Base-by-base conservation (phyloP, 179 eudicot species). In the Silene vulgaris region DNA sequence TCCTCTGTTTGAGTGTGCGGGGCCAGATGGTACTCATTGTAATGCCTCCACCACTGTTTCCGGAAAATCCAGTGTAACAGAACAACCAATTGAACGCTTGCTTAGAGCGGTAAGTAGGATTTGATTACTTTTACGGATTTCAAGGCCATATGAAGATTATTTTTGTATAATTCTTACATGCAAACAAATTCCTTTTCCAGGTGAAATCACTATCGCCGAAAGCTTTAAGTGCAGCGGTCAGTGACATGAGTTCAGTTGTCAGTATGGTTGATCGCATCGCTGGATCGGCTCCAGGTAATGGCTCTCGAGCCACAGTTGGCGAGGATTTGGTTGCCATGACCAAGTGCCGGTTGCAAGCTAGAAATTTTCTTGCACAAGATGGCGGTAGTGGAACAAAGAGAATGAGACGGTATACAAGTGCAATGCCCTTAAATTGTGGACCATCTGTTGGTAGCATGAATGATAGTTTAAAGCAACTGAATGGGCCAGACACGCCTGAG, bases 241-340 rank as follows among this genome's bases (percentile, higher is more conserved):
- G 86, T 76, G 98, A 94, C 76, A 90, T 94, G 66, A 90, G 93
- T n/a, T 92, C 98, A 59, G 96, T 94, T 81, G 94, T 92, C 66
- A 89, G 92, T 79, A 92, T 94, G 98, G 82, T 88, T 77, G 98
- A 94, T 81, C 91, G 94, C 74, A 89, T 90, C 69, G 98, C 98
- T 16, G 98, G 97, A 78, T 94, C 98, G 54, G 97, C 98, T 50
- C 98, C 97, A 52, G 96, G 97, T 56, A 94, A 94, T 84, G 98
- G 98, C 17, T 94, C 98, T 40, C 87, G 98, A 79, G 97, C 98
- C 78, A 96, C 97, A 20, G 96, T 90, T 72, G 97, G 98, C 76
- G 98, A 94, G 85, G 98, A 92, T 87, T 84, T 94, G 87, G 98
- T 88, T 82, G 96, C 97, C 50, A 92, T 94, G 98, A 94, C 98